Evolutionary conservation across 106 monocot species (phyloP).

Genomic region (Narthecium ossifragum): DNA sequence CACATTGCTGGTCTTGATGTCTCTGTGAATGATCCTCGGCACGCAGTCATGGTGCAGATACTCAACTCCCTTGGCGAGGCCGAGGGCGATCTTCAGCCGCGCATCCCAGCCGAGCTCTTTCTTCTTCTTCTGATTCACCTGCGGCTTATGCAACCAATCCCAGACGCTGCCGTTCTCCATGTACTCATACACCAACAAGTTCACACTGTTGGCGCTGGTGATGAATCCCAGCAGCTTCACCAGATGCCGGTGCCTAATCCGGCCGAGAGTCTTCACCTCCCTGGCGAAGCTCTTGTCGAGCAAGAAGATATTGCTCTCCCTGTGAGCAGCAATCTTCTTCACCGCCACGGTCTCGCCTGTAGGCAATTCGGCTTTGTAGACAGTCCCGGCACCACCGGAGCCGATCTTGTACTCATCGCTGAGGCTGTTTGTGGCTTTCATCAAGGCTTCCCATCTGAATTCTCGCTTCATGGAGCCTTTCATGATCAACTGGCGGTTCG

Average conservation of each 20-base stretch:
- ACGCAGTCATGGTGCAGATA: slow-evolving; percentile 87
- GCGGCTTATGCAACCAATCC: slow-evolving; percentile 67
- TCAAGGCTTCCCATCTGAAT: slow-evolving; percentile 72
- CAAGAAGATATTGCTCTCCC: slow-evolving; percentile 25
- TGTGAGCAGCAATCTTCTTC: slow-evolving; percentile 43
- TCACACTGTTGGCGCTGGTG: slow-evolving; percentile 7
- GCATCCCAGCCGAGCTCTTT: slow-evolving; percentile 55
- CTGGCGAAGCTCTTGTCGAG: slow-evolving; percentile 62
- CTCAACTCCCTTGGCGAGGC: slow-evolving; percentile 79
- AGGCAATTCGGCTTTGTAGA: slow-evolving; percentile 67
- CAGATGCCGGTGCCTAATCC: slow-evolving; percentile 76
- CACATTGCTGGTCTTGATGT: slow-evolving; percentile 90
- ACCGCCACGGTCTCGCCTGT: slow-evolving; percentile 77
- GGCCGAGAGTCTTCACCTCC: slow-evolving; percentile 70
- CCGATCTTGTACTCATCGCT: slow-evolving; percentile 73
- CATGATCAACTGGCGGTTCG: slow-evolving; percentile 32
- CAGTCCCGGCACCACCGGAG: slow-evolving; percentile 69
- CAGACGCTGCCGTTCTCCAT: slow-evolving; percentile 96
- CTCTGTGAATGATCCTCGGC: slow-evolving; percentile 74
- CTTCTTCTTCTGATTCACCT: slow-evolving; percentile 35
- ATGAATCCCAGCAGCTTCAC: slow-evolving; percentile 78
- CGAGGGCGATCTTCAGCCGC: slow-evolving; percentile 64
- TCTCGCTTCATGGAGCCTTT: slow-evolving; percentile 59
- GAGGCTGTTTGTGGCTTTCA: slow-evolving; percentile 73
- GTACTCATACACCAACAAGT: slow-evolving; percentile 74